These are phyloP conservation scores for Theileria parva DNA, from an alignment of 169 alveolate species.

Conservation along the genomic window DNA sequence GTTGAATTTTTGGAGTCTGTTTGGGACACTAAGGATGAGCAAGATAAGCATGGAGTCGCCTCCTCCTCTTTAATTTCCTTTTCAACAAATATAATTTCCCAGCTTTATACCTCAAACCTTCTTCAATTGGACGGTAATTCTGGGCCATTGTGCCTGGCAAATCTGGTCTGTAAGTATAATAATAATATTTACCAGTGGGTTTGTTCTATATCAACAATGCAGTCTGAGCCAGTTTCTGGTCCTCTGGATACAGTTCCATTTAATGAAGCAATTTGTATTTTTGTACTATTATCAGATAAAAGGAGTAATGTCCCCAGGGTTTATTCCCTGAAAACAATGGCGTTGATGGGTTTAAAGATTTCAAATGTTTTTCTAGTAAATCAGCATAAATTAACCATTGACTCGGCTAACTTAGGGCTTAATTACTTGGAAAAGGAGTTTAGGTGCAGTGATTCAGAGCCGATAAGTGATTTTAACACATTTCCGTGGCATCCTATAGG, in stretches of 20 bases:
- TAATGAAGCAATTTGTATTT: constrained; percentile 54
- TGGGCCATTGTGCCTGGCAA: constrained; percentile 2
- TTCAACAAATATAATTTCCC: not conserved
- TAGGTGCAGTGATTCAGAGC: not conserved
- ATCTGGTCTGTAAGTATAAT: constrained; percentile 36
- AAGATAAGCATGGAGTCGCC: constrained; percentile 19
- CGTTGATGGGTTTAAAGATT: constrained; percentile 41
- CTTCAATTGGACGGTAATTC: not conserved
- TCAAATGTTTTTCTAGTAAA: constrained; percentile 44
- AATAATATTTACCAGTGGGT: constrained; percentile 36
- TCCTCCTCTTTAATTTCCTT: constrained; percentile 9
- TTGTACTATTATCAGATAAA: constrained; percentile 8
- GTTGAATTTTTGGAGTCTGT: constrained; percentile 13
- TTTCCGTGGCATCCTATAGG: constrained; percentile 53
- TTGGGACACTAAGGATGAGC: constrained; percentile 1
- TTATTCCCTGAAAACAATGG: constrained; percentile 29
- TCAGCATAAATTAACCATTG: not conserved
- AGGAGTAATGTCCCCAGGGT: constrained; percentile 45
- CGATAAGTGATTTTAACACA: not conserved
- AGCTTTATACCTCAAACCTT: not conserved
- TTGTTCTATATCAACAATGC: constrained; percentile 16
- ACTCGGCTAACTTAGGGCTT: not conserved
- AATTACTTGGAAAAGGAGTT: not conserved
- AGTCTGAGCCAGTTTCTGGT: constrained; percentile 3
- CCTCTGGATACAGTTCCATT: constrained; percentile 46